phyloP scores from a whole-genome alignment of 768 basidiomycete species.

The Lactarius pseudohatsudake region DNA sequence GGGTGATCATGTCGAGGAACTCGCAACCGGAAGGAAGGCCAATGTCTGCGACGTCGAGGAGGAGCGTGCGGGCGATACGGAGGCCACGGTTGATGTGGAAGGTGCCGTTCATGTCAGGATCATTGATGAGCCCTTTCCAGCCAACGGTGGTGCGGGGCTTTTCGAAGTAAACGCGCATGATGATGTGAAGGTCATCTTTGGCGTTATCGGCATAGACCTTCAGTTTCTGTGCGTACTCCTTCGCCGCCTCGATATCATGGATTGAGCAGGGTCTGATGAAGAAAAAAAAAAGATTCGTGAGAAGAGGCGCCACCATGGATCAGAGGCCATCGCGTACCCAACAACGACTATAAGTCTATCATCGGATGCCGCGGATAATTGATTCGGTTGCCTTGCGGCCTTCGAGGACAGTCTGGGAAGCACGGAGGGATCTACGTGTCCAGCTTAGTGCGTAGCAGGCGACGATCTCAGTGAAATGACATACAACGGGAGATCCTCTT shows the following conservation, averaged over 20 bases:
- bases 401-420: slow-evolving; percentile 87
- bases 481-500: slow-evolving; percentile 89
- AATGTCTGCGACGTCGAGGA: slow-evolving; percentile 86
- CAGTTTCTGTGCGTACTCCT: slow-evolving; percentile 83
- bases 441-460: slow-evolving; percentile 22
- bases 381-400: slow-evolving; percentile 78
- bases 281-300: not conserved
- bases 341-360: slow-evolving; percentile 92
- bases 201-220: slow-evolving; percentile 76
- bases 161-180: slow-evolving; percentile 99
- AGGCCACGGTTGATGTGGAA: slow-evolving; percentile 98
- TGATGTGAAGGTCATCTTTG: slow-evolving; percentile 84
- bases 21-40: slow-evolving; percentile 97
- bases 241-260: slow-evolving; percentile 81
- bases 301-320: slow-evolving; percentile 1
- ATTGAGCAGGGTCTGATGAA: slow-evolving; percentile 84
- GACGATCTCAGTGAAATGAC: slow-evolving; percentile 33
- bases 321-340: slow-evolving; percentile 50
- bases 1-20: slow-evolving; percentile 77
- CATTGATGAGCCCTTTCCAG: slow-evolving; percentile 99
- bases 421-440: slow-evolving; percentile 59
- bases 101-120: slow-evolving; percentile 88
- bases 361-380: slow-evolving; percentile 80
- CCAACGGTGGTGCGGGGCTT: slow-evolving; percentile 96
- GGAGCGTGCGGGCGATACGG: slow-evolving; percentile 79